Evolutionary conservation across 176 grass and related monocot species (phyloP).

Genomic region (Saccharum spontaneum): DNA sequence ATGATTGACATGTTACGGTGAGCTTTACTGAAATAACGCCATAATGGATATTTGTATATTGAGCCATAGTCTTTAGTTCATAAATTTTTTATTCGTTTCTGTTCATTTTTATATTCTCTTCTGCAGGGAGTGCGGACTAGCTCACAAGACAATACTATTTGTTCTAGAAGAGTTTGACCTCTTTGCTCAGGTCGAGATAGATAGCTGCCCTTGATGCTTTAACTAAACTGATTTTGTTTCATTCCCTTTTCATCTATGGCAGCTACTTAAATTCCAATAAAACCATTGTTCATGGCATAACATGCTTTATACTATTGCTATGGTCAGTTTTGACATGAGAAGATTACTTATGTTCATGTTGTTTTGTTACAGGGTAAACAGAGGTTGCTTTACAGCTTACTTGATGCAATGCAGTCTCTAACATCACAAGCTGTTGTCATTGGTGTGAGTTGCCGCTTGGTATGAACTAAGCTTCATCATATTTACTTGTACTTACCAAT

Average conservation of each 20-base stretch:
- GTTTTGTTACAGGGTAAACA: constrained; percentile 82
- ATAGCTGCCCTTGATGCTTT: constrained; percentile 29
- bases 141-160: constrained; percentile 82
- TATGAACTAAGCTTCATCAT: constrained; percentile 42
- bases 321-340: constrained; percentile 10
- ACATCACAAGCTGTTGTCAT: constrained; percentile 90
- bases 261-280: not conserved
- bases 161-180: constrained; percentile 90
- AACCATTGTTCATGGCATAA: not conserved
- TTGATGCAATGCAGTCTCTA: constrained; percentile 88
- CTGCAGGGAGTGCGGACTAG: constrained; percentile 81
- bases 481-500: constrained; percentile 14
- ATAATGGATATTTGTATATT: constrained; percentile 7
- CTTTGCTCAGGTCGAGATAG: constrained; percentile 77
- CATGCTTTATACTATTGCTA: not conserved
- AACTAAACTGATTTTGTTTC: not conserved
- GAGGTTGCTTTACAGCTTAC: constrained; percentile 88
- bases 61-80: not conserved
- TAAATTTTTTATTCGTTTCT: not conserved
- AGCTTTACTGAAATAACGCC: constrained; percentile 7
- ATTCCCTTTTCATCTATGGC: not conserved
- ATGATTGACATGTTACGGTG: constrained; percentile 86
- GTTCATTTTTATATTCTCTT: constrained; percentile 50
- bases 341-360: constrained; percentile 7
- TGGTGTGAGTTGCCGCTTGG: constrained; percentile 89